Conservation (phyloP, 1,284 basidiomycete species). For the Ceratobasidium sp. region DNA sequence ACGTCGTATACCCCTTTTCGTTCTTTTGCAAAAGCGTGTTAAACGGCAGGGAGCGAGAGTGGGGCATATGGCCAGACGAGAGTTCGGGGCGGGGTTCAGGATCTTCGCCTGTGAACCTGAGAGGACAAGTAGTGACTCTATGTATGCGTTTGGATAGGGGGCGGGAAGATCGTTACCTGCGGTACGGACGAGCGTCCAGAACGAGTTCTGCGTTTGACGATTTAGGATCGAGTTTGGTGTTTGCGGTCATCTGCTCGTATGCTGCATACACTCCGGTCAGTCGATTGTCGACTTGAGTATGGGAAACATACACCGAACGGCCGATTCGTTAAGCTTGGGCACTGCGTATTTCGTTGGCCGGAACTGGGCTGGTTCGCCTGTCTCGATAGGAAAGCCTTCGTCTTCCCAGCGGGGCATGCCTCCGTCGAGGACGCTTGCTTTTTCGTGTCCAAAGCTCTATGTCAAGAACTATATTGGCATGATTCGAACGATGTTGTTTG, state of each 20-base stretch:
- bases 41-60: constrained; percentile 89
- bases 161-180: constrained; percentile 68
- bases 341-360: constrained; percentile 60
- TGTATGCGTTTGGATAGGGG: background rate
- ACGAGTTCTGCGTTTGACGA: constrained; percentile 74
- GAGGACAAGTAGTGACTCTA: background rate
- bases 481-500: background rate
- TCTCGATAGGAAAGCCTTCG: constrained; percentile 75
- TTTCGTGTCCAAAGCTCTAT: constrained; percentile 82
- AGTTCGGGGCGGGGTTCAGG: constrained; percentile 92
- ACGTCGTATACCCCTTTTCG: constrained; percentile 69
- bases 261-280: constrained; percentile 62
- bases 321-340: constrained; percentile 65
- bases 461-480: background rate
- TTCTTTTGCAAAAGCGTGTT: constrained; percentile 76
- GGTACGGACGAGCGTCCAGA: constrained; percentile 86
- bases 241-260: constrained; percentile 86
- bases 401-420: constrained; percentile 88
- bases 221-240: constrained; percentile 68
- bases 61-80: constrained; percentile 93
- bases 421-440: constrained; percentile 89
- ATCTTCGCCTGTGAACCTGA: constrained; percentile 80
- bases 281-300: constrained; percentile 48
- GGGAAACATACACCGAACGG: constrained; percentile 71
- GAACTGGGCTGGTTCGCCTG: constrained; percentile 55